Percentiles rank a stretch among this genome's conserved stretches.
These are phyloP conservation scores for Xylaria hypoxylon DNA, from an alignment of 2,329 filamentous ascomycete species.

Conservation along the genomic window DNA sequence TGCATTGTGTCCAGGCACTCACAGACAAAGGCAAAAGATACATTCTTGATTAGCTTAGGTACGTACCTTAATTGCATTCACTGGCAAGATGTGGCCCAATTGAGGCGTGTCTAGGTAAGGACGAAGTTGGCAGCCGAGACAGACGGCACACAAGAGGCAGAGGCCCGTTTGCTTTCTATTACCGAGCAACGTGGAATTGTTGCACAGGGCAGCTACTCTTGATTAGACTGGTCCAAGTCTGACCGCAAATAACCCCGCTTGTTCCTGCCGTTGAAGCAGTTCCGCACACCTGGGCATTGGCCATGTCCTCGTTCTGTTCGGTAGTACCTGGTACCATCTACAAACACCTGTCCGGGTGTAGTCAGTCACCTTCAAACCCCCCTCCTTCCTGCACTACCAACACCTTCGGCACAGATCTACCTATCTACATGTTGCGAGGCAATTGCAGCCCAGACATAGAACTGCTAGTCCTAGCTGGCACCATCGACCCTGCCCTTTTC, in stretches of 20 bases:
- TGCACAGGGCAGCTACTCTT: conserved; percentile 28
- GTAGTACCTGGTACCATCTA: conserved; percentile 7
- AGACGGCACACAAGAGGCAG: conserved; percentile 28
- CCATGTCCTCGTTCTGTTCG: neutral
- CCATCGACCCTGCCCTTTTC: conserved; percentile 17
- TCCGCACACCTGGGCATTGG: conserved; percentile 17
- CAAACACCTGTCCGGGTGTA: conserved; percentile 27
- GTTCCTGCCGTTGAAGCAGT: conserved; percentile 28
- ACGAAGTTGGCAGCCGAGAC: conserved; percentile 35
- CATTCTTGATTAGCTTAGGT: neutral
- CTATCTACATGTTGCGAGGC: neutral
- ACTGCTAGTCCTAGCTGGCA: neutral
- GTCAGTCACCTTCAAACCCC: conserved; percentile 13
- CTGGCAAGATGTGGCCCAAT: neutral
- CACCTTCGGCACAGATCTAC: neutral
- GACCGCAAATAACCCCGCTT: conserved; percentile 30
- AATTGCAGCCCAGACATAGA: neutral
- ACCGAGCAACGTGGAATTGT: conserved; percentile 22
- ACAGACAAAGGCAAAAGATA: neutral
- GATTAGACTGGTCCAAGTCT: conserved; percentile 18
- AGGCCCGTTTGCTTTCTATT: conserved; percentile 20
- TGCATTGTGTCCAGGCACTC: conserved; percentile 4
- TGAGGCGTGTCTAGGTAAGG: neutral
- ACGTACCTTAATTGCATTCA: neutral
- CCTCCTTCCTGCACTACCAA: conserved; percentile 13